Percentiles rank a stretch among this genome's conserved stretches.
Evolutionary conservation across 306 rosid species (phyloP).

Genomic region (Crotalaria pallida): DNA sequence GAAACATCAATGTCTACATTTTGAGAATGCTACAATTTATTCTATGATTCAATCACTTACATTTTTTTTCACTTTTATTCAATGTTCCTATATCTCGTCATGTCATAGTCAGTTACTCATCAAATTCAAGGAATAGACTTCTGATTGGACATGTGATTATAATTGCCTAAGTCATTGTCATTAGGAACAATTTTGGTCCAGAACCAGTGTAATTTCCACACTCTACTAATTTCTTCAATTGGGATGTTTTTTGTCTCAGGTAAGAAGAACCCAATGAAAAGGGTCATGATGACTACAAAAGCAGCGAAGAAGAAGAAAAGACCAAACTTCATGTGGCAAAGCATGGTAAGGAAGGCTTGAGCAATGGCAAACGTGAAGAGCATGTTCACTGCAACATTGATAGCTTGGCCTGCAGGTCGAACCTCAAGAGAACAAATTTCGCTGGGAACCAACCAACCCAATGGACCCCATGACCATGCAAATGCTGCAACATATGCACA

Average conservation of each 20-base stretch:
- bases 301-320: constrained; percentile 48
- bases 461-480: constrained; percentile 77
- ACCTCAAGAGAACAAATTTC: constrained; percentile 54
- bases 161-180: background rate
- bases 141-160: background rate
- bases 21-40: background rate
- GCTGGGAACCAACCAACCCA: constrained; percentile 62
- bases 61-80: background rate
- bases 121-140: background rate
- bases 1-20: background rate
- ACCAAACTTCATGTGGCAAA: constrained; percentile 55
- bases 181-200: constrained; percentile 31
- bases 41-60: background rate
- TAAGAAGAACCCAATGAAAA: constrained; percentile 29
- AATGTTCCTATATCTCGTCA: background rate
- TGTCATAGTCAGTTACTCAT: background rate
- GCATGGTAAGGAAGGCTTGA: constrained; percentile 45
- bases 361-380: constrained; percentile 37
- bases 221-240: constrained; percentile 44
- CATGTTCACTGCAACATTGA: constrained; percentile 59
- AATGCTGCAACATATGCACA: constrained; percentile 59
- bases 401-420: constrained; percentile 53
- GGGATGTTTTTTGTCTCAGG: constrained; percentile 58
- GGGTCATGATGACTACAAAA: constrained; percentile 40
- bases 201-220: constrained; percentile 55